A percentile compares a stretch with the other conserved stretches of the same genome.
phyloP scores from a whole-genome alignment of 2,329 filamentous ascomycete species.

The Trichoderma sp. region DNA sequence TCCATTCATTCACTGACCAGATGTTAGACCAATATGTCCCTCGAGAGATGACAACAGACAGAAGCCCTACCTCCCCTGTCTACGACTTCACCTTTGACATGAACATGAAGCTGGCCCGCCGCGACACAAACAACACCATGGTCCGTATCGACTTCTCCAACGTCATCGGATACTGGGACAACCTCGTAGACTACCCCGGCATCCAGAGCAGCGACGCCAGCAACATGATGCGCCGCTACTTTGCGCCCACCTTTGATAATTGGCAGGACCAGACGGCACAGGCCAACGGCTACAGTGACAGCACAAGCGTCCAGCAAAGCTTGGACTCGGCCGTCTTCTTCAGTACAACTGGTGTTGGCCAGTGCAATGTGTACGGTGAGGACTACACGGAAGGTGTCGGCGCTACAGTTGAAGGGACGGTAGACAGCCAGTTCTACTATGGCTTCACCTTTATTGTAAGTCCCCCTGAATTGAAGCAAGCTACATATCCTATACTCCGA shows the following conservation, averaged over 20 bases:
- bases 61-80: conserved; percentile 1
- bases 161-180: conserved; percentile 10
- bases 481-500: no score
- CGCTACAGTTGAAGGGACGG: background rate
- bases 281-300: background rate
- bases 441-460: background rate
- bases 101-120: background rate
- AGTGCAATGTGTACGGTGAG: background rate
- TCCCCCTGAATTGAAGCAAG: background rate
- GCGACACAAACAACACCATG: background rate
- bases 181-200: background rate
- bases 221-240: background rate
- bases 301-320: no score
- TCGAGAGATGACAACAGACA: background rate
- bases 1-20: no score
- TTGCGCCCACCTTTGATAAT: background rate
- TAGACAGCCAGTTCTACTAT: background rate
- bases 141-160: conserved; percentile 17
- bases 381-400: background rate
- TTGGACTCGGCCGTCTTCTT: no score
- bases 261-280: background rate
- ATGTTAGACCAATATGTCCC: background rate
- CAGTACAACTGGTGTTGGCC: background rate
- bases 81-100: conserved; percentile 22
- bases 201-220: background rate